Evolutionary conservation across 1,284 basidiomycete genomes (phyloP).

Genomic region (Blastosporella zonata): DNA sequence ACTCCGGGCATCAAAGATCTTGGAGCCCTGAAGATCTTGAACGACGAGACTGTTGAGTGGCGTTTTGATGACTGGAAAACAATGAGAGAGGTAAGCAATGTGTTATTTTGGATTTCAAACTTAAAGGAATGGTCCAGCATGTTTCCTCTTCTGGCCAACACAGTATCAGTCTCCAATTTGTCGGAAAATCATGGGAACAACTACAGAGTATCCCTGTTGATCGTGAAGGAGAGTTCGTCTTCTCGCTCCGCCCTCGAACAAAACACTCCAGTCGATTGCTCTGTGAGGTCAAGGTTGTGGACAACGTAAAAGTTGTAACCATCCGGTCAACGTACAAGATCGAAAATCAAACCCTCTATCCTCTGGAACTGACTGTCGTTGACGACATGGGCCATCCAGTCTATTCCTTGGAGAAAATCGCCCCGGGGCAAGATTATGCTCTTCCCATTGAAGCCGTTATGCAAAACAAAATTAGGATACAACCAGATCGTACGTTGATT

Average conservation of each 20-base stretch:
- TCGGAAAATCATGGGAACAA: conserved; percentile 90
- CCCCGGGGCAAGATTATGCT: conserved; percentile 82
- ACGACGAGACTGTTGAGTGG: conserved; percentile 89
- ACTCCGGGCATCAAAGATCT: conserved; percentile 44
- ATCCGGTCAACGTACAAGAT: conserved; percentile 93
- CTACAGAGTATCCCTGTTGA: conserved; percentile 90
- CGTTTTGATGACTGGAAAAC: conserved; percentile 96
- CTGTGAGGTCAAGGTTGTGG: conserved; percentile 87
- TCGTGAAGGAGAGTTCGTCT: conserved; percentile 90
- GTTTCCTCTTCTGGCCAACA: conserved; percentile 81
- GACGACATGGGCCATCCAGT: conserved; percentile 84
- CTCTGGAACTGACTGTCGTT: conserved; percentile 89
- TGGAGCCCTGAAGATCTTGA: conserved; percentile 53
- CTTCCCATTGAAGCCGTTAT: conserved; percentile 92
- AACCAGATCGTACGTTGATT: conserved; percentile 81
- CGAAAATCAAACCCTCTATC: conserved; percentile 91
- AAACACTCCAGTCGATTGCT: conserved; percentile 83
- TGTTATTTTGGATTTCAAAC: too few species aligned
- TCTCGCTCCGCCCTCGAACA: conserved; percentile 78
- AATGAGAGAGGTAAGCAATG: conserved; percentile 76
- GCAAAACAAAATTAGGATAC: conserved; percentile 79
- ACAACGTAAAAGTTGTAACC: conserved; percentile 96
- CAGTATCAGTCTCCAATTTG: conserved; percentile 79
- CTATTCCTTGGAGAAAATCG: conserved; percentile 83
- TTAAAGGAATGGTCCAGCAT: conserved; percentile 53